A percentile compares a stretch with the other conserved stretches of the same genome.
phyloP scores from a whole-genome alignment of 2,329 filamentous ascomycete species.

The Colletotrichum echinochloae region DNA sequence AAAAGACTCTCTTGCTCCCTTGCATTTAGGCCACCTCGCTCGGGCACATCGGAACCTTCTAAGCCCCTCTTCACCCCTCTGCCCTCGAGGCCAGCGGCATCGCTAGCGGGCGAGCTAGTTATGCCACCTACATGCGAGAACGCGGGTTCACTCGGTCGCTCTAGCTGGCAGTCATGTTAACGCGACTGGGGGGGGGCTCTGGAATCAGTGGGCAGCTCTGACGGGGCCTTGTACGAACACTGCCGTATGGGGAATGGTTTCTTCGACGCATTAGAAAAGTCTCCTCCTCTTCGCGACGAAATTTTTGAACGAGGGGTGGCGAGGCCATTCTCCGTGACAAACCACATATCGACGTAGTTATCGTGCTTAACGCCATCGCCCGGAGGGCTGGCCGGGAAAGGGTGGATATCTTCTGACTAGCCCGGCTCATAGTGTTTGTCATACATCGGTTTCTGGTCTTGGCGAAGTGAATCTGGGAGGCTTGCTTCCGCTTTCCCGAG shows the following conservation, averaged over 20 bases:
- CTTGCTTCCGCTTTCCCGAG: not conserved
- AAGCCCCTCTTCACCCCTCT: constrained; percentile 10
- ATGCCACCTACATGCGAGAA: constrained; percentile 17
- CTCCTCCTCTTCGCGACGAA: not conserved
- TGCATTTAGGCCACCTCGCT: not conserved
- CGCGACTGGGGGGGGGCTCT: not conserved
- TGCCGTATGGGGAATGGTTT: constrained; percentile 5
- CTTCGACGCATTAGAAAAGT: constrained; percentile 2
- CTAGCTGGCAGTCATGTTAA: constrained; percentile 6
- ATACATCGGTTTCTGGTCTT: constrained; percentile 18
- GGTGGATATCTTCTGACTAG: constrained; percentile 6
- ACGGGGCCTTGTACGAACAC: constrained; percentile 10
- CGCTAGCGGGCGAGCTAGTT: constrained; percentile 18
- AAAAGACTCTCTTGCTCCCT: not conserved
- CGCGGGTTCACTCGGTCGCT: constrained; percentile 20
- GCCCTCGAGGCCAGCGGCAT: constrained; percentile 12
- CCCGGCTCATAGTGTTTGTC: not conserved
- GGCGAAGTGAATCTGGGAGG: not conserved
- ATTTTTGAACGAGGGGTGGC: not conserved
- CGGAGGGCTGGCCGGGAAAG: not conserved
- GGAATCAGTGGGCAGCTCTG: not conserved
- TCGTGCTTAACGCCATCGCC: constrained; percentile 16
- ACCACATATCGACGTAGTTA: constrained; percentile 6
- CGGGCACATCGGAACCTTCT: not conserved
- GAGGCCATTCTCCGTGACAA: not conserved